These are phyloP conservation scores for Alternaria tenuissima DNA, from an alignment of 2,329 filamentous ascomycete genomes.

Conservation along the genomic window DNA sequence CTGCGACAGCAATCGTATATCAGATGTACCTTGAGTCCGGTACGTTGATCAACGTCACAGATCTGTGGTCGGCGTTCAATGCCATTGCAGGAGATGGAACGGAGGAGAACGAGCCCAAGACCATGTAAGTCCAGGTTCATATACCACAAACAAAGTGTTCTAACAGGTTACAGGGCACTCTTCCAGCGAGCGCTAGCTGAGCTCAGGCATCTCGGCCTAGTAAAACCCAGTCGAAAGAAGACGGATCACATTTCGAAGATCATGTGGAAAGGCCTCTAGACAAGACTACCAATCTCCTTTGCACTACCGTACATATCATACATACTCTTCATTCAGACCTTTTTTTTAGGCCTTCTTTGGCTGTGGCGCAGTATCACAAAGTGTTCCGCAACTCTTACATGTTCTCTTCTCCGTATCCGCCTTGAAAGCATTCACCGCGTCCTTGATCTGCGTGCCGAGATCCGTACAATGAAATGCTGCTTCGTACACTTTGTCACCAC, in stretches of 20 bases:
- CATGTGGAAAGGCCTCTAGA: slow-evolving; percentile 75
- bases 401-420: slow-evolving; percentile 72
- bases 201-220: slow-evolving; percentile 82
- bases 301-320: slow-evolving; percentile 17
- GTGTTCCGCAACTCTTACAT: slow-evolving; percentile 77
- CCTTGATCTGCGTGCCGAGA: slow-evolving; percentile 93
- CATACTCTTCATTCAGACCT: slow-evolving; percentile 6
- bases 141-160: neutral
- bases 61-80: slow-evolving; percentile 80
- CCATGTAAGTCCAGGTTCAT: slow-evolving; percentile 49
- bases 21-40: slow-evolving; percentile 82
- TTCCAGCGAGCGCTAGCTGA: slow-evolving; percentile 91
- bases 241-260: slow-evolving; percentile 90
- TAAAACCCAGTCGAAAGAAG: slow-evolving; percentile 91
- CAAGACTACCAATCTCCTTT: neutral
- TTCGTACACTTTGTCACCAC: slow-evolving; percentile 80
- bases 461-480: slow-evolving; percentile 87
- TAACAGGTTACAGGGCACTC: slow-evolving; percentile 60
- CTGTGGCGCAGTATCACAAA: slow-evolving; percentile 75
- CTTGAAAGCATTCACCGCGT: slow-evolving; percentile 84
- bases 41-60: slow-evolving; percentile 77
- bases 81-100: slow-evolving; percentile 65
- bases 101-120: slow-evolving; percentile 58
- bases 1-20: slow-evolving; percentile 77
- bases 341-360: slow-evolving; percentile 24